Base-by-base conservation (phyloP, 1,139 yeast genomes). In the Blastobotrys malaysiensis region DNA sequence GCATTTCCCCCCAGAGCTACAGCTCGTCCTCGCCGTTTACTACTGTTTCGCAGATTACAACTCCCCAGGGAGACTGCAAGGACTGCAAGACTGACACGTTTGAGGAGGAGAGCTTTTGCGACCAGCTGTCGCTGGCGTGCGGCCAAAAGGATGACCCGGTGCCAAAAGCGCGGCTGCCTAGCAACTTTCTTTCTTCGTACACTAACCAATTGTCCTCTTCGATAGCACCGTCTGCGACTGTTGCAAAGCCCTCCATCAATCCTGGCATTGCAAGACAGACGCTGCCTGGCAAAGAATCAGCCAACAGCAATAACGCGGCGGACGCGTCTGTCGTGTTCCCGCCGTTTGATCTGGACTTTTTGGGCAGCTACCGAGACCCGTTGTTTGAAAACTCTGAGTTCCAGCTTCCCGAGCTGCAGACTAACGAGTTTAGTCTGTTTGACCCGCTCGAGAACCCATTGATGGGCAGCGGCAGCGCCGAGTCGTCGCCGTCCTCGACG, bases 81-180 rank as follows among this genome's bases (percentile, higher is more conserved):
- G 52, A 45, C 18, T 11, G 26, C 13, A 31, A 31, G 39, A 31
- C 16, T 7, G 39, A 7, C 16, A 13, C 39, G 16, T 31, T 31
- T 31, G 55, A 51, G 19, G 54, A 55, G 45, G 52, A 51, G n/a
- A 45, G 54, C 9, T 91, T 91, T 65, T 91, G 98, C 66, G 80
- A 79, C 24, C 81, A 83, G 63, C 76, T 91, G 63, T 80, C 81
- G 59, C 79, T 83, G 67, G 97, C 91, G 0, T 91, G 98, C 70
- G 97, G 97, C 16, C 84, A 84, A n/a, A 57, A 57, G 43, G 65
- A 63, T 18, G 52, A 62, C 57, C 96, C 96, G 2, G 69, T 84
- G 7, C 96, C 96, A 7, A 79, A 80, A 47, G 62, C 58, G 9
- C 53, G 26, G 11, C 18, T 31, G 39, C 39, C 39, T 13, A 31